These are phyloP conservation scores for Tricholoma terreum DNA, from an alignment of 768 basidiomycete genomes.

Conservation along the genomic window DNA sequence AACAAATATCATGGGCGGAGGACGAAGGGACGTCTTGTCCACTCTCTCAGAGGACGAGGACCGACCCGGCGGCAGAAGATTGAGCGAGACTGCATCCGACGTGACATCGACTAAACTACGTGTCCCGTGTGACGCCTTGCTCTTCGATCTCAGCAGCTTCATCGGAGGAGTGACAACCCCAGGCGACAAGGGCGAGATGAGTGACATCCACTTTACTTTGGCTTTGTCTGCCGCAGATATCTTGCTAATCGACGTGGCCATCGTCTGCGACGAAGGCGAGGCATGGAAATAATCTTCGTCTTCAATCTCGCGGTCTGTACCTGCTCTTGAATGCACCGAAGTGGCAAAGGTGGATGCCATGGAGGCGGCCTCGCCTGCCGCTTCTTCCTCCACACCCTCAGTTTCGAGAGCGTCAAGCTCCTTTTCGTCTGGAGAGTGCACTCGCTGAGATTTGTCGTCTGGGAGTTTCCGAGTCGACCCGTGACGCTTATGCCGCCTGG, in stretches of 20 bases:
- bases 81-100: slow-evolving; percentile 7
- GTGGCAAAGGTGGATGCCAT: slow-evolving; percentile 53
- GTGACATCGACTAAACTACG: slow-evolving; percentile 14
- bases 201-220: slow-evolving; percentile 51
- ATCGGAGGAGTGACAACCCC: slow-evolving; percentile 20
- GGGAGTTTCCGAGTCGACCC: slow-evolving; percentile 33
- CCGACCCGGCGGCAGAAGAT: slow-evolving; percentile 5
- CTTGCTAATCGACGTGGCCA: slow-evolving; percentile 33
- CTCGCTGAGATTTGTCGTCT: slow-evolving; percentile 29
- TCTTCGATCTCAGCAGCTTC: background rate
- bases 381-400: slow-evolving; percentile 39
- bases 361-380: slow-evolving; percentile 45
- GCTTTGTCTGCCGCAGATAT: slow-evolving; percentile 41
- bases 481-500: slow-evolving; percentile 37
- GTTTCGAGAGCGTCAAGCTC: slow-evolving; percentile 37
- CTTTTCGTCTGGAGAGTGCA: slow-evolving; percentile 40
- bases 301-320: slow-evolving; percentile 35
- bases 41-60: slow-evolving; percentile 12
- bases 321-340: slow-evolving; percentile 38
- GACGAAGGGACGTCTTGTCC: slow-evolving; percentile 18
- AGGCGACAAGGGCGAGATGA: slow-evolving; percentile 45
- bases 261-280: slow-evolving; percentile 25
- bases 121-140: background rate
- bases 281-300: slow-evolving; percentile 32
- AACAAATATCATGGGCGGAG: slow-evolving; percentile 28